Base-by-base conservation (phyloP, 306 rosid genomes). In the Mimosa bimucronata region DNA sequence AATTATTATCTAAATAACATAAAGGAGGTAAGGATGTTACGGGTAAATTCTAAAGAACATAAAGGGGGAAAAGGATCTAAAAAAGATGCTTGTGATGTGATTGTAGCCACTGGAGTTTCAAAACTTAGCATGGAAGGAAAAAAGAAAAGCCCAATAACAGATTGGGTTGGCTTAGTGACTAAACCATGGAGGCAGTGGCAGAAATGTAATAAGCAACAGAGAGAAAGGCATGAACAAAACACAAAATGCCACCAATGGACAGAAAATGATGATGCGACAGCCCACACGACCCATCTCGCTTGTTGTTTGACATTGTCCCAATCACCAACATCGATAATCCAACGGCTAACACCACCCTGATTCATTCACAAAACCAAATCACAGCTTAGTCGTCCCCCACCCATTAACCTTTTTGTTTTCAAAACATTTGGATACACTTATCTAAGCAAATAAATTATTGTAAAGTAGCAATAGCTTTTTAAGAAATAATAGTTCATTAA, bases 251-350 rank as follows among this genome's bases (percentile, higher is more conserved):
- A 66, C 98, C 99, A n/a, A 95, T 93, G 12, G 99, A 95, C 41
- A 95, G 91, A 66, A 95, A 91, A 61, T 95, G 99, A 72, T 93
- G 96, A 90, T 93, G 98, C 61, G 97, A 82, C 78, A 95, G 86
- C 28, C 99, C 99, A 82, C 99, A 95, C 1, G 97, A 90, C 31
- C 88, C 88, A 12, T 87, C 84, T 65, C 97, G 84, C 77, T 83
- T 93, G 83, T 88, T 86, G 88, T 95, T 95, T 61, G 97, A 88
- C 92, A 90, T 85, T 4, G 94, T 78, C 66, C 99, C 99, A 66
- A 95, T 93, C 80, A 91, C 99, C 91, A 95, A 83, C 93, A 79
- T 88, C 13, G 94, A 88, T 84, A 95, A 82, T 82, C 98, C 99
- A 67, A 82, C 85, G 19, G 90, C 97, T 53, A 90, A 76, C 57